Percentiles rank a stretch among this genome's conserved stretches.
Evolutionary conservation across 345 rosid species (phyloP).

Genomic region (Boechera stricta): DNA sequence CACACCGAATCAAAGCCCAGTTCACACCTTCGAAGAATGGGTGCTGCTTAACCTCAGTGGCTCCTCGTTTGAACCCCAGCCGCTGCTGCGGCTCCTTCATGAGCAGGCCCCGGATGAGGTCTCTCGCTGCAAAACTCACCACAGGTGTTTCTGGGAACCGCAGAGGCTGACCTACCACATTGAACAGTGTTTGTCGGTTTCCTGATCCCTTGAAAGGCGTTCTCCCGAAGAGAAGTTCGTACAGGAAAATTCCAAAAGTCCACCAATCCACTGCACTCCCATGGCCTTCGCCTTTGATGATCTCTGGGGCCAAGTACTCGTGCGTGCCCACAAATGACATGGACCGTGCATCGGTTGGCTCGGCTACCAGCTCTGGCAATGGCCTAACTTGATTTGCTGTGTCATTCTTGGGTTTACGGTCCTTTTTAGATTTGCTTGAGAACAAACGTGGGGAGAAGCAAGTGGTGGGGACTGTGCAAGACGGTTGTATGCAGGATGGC

Average conservation of each 20-base stretch:
- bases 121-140: conserved; percentile 87
- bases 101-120: conserved; percentile 76
- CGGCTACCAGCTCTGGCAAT: conserved; percentile 88
- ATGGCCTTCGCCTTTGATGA: conserved; percentile 93
- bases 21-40: conserved; percentile 93
- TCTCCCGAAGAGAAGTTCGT: conserved; percentile 84
- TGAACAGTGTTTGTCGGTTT: conserved; percentile 81
- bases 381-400: conserved; percentile 79
- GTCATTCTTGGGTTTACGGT: conserved; percentile 70
- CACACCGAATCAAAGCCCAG: conserved; percentile 91
- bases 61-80: conserved; percentile 84
- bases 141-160: conserved; percentile 79
- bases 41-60: conserved; percentile 93
- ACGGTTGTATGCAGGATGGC: conserved; percentile 86
- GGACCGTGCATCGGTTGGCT: conserved; percentile 90
- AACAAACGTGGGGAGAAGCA: conserved; percentile 89
- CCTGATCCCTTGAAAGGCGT: conserved; percentile 96
- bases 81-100: conserved; percentile 90
- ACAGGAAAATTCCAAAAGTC: conserved; percentile 89
- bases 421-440: conserved; percentile 84
- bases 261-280: conserved; percentile 99
- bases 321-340: conserved; percentile 98
- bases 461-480: conserved; percentile 81
- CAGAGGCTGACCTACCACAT: conserved; percentile 92
- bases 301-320: conserved; percentile 90